Evolutionary conservation across 75 land plant genomes (phyloP), one percentile per base, ranked within the genome.

Genomic region (Pinus tabuliformis): DNA sequence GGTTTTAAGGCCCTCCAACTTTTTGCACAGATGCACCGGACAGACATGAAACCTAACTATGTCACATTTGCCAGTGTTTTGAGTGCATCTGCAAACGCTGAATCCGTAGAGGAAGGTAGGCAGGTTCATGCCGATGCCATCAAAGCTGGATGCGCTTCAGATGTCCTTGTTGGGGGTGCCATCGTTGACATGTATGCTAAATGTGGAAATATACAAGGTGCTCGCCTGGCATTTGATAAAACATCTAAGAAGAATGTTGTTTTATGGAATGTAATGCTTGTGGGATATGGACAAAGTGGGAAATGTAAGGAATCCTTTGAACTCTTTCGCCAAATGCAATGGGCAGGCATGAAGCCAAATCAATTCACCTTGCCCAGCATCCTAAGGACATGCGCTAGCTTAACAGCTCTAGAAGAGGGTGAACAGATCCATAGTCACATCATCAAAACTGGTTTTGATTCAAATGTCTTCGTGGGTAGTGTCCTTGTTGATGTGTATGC

Each of bases 261-360:
- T 4, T 57, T 92, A 15, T 93, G 96, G 96, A 93, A 91, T 78
- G 86, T 87, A 52, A 93, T 93, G 96, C 86, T 93, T 59, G 81
- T 80, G 17, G 89, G 94, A 58, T 93, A 87, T 76, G 88, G 88
- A 39, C 90, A 86, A 77, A 75, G 77, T 18, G 91, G 86, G 54
- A 33, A 93, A 70, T 78, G 84, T 2, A 73, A 57, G 58, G 79
- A 89, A 37, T 87, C 87, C 30, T 83, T 85, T 57, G 18, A 80
- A 18, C 59, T 87, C 11, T 85, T 86, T 62, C 75, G 52, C 21
- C 83, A 80, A 78, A 93, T 93, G 96, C 86, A 84, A 68, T 56
- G 79, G 58, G 79, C 73, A 73, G 91, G 94, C 21, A 26, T 93
- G 26, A 49, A 78, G 26, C 90, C 91, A 24, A 89, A 93, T 79